Evolutionary conservation across 768 basidiomycete species (phyloP).

Genomic region (Rickenella mellea): DNA sequence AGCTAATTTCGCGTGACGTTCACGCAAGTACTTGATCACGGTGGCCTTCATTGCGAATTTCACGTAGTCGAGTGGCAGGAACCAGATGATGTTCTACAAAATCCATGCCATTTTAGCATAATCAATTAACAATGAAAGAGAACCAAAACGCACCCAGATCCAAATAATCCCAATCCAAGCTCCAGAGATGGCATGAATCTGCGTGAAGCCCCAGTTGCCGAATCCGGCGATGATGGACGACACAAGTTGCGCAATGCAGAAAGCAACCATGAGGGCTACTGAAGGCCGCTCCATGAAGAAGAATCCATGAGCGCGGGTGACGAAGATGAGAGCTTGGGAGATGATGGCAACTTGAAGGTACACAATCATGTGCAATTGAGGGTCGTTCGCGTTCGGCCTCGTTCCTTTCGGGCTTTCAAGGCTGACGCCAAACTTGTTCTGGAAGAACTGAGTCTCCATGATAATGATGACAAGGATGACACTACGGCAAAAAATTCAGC

Average conservation of each 20-base stretch:
- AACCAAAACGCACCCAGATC: conserved; percentile 68
- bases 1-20: conserved; percentile 39
- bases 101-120: conserved; percentile 8
- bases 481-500: conserved; percentile 24
- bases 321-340: conserved; percentile 95
- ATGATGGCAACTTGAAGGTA: conserved; percentile 98
- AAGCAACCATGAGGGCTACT: conserved; percentile 77
- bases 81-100: conserved; percentile 86
- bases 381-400: conserved; percentile 45
- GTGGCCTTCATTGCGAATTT: conserved; percentile 96
- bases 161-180: conserved; percentile 97
- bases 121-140: not conserved
- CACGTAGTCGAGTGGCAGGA: conserved; percentile 89
- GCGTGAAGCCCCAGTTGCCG: conserved; percentile 91
- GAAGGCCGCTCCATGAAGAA: conserved; percentile 98
- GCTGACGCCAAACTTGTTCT: conserved; percentile 69
- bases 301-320: conserved; percentile 89
- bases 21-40: conserved; percentile 75
- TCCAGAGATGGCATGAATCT: conserved; percentile 71
- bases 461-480: conserved; percentile 76
- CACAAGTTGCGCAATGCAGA: conserved; percentile 88
- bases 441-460: conserved; percentile 85
- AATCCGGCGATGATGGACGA: conserved; percentile 94
- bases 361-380: conserved; percentile 78
- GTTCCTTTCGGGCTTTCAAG: conserved; percentile 24